A percentile compares a stretch with the other conserved stretches of the same genome.
Conservation (phyloP, 2,329 filamentous ascomycete genomes). For the Phyllosticta citrichinensis region DNA sequence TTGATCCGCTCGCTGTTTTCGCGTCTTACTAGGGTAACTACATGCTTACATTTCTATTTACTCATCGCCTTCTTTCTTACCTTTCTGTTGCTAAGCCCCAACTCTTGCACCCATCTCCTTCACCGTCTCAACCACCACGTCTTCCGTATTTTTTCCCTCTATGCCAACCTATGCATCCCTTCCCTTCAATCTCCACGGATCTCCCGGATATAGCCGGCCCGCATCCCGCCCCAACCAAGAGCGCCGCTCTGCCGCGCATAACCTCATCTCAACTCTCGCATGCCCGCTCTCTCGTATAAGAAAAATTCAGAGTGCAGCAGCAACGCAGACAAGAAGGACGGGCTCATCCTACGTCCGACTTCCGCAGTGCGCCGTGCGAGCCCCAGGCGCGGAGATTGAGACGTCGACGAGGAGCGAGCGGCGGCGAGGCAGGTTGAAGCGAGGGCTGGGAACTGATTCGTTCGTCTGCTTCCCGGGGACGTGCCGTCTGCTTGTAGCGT, state of each 20-base stretch:
- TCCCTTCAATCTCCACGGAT: background rate
- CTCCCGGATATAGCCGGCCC: background rate
- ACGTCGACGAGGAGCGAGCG: no score
- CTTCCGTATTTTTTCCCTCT: background rate
- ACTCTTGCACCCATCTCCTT: background rate
- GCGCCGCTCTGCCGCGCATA: background rate
- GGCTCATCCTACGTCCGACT: no score
- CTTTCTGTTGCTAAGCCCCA: background rate
- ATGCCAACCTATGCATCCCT: background rate
- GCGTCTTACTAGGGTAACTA: no score
- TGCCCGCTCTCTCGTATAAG: background rate
- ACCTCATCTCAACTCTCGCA: no score
- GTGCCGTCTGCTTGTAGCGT: no score
- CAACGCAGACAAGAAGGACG: no score
- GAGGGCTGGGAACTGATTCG: no score
- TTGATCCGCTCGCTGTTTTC: background rate
- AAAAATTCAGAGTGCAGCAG: background rate
- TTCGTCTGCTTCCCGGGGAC: no score
- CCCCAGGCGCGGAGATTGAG: no score
- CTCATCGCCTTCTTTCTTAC: background rate
- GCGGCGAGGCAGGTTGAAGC: no score
- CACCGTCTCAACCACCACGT: background rate
- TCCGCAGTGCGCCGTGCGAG: no score
- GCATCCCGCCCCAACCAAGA: background rate
- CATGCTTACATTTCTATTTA: background rate